Evolutionary conservation across 768 basidiomycete genomes (phyloP).

Genomic region (Pleurotus tuoliensis): DNA sequence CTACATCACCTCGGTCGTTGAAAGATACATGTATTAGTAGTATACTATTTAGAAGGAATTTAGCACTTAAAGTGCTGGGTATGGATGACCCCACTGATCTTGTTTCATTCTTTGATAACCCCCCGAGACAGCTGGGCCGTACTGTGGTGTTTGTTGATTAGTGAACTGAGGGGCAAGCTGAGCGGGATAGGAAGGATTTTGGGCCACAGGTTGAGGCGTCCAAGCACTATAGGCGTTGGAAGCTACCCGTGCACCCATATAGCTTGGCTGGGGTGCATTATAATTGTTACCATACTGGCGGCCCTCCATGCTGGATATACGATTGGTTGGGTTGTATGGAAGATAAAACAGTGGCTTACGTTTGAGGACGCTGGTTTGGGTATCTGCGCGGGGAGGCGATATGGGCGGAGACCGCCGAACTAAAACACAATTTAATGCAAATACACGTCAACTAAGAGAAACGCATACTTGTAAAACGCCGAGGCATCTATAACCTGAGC

Average conservation of each 20-base stretch:
- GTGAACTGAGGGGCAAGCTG: neutral
- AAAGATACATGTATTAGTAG: no score
- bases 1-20: no score
- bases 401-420: conserved; percentile 35
- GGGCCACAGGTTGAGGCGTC: neutral
- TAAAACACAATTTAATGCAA: conserved; percentile 16
- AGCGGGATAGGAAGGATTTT: neutral
- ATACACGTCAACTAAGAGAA: neutral
- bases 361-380: conserved; percentile 2
- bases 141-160: neutral
- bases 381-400: conserved; percentile 3
- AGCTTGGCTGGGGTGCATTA: neutral
- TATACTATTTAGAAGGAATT: no score
- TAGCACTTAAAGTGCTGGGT: neutral
- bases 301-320: neutral
- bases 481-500: conserved; percentile 21
- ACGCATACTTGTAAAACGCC: conserved; percentile 55
- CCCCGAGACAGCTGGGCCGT: neutral
- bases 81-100: neutral
- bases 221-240: neutral
- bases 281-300: neutral
- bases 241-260: neutral
- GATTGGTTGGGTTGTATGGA: neutral
- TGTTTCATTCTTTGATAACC: neutral
- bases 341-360: neutral